phyloP scores from a whole-genome alignment of 768 basidiomycete genomes.

The Roridomyces roridus region DNA sequence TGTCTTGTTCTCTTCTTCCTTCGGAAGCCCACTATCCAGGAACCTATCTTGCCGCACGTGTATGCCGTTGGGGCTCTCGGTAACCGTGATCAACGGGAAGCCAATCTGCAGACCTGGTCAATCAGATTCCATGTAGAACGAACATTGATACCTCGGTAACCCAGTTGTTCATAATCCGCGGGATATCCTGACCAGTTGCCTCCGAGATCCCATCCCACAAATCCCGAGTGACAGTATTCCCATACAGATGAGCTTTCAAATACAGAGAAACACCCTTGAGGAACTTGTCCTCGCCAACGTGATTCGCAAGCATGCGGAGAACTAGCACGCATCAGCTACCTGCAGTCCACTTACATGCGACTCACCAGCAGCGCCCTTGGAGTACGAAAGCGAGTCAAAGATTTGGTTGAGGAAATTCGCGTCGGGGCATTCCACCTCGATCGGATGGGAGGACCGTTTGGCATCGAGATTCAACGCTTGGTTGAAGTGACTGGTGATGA shows the following conservation, averaged over 20 bases:
- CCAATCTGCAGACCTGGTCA: slow-evolving; percentile 47
- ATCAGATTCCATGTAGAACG: slow-evolving; percentile 14
- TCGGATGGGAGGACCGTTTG: slow-evolving; percentile 89
- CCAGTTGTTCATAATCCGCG: slow-evolving; percentile 90
- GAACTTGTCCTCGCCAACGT: slow-evolving; percentile 90
- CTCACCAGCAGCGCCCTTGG: slow-evolving; percentile 79
- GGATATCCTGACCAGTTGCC: slow-evolving; percentile 72
- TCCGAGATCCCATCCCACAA: slow-evolving; percentile 87
- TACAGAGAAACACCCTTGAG: slow-evolving; percentile 88
- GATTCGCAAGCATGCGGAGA: slow-evolving; percentile 89
- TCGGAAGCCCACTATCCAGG: slow-evolving; percentile 80
- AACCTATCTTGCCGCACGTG: slow-evolving; percentile 89
- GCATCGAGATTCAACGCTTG: slow-evolving; percentile 81
- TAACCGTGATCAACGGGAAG: slow-evolving; percentile 91
- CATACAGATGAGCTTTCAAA: slow-evolving; percentile 87
- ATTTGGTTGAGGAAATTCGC: slow-evolving; percentile 86
- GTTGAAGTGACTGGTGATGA: slow-evolving; percentile 77
- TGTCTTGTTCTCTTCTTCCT: slow-evolving; percentile 84
- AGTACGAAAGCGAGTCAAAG: slow-evolving; percentile 88
- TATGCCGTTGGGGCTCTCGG: slow-evolving; percentile 74
- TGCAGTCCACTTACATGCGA: not conserved
- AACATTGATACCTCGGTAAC: slow-evolving; percentile 63
- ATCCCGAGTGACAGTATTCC: slow-evolving; percentile 83
- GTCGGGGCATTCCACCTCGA: slow-evolving; percentile 90
- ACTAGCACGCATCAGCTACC: slow-evolving; percentile 47